Conservation (phyloP, 179 eudicot species). For the Beta lomatogona region DNA sequence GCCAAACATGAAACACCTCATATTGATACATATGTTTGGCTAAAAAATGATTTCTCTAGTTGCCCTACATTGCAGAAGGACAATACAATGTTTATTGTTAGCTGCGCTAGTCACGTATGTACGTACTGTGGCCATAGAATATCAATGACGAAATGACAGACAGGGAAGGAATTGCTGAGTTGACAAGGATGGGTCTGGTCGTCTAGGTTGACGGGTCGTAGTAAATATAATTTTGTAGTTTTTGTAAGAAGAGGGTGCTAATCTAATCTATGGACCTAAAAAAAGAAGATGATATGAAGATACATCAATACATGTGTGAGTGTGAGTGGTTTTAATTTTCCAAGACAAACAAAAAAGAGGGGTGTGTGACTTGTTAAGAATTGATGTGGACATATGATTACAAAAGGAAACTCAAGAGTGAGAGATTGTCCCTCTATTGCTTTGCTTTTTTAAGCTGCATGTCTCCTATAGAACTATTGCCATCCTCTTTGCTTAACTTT, state of each 20-base stretch:
- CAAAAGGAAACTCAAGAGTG: constrained; percentile 22
- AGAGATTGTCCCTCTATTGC: constrained; percentile 17
- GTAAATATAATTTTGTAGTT: background rate
- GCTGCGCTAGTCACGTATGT: background rate
- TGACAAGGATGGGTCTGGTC: constrained; percentile 10
- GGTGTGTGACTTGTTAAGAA: background rate
- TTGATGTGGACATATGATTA: constrained; percentile 27
- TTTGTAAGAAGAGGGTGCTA: no score
- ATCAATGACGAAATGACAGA: background rate
- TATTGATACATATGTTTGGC: no score
- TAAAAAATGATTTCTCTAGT: background rate
- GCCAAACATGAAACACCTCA: no score
- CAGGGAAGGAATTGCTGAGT: background rate
- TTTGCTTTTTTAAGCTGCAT: constrained; percentile 21
- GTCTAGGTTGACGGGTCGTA: constrained; percentile 15
- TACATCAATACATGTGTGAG: background rate
- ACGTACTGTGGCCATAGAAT: background rate
- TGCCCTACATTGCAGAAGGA: constrained; percentile 1
- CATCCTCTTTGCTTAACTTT: background rate
- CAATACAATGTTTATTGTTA: background rate
- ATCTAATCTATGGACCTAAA: no score
- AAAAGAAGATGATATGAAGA: background rate
- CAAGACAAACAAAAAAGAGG: constrained; percentile 3
- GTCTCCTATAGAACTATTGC: background rate
- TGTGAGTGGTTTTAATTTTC: background rate